phyloP scores from a whole-genome alignment of 2,329 filamentous ascomycete species.

The Pestalotiopsis sp. region DNA sequence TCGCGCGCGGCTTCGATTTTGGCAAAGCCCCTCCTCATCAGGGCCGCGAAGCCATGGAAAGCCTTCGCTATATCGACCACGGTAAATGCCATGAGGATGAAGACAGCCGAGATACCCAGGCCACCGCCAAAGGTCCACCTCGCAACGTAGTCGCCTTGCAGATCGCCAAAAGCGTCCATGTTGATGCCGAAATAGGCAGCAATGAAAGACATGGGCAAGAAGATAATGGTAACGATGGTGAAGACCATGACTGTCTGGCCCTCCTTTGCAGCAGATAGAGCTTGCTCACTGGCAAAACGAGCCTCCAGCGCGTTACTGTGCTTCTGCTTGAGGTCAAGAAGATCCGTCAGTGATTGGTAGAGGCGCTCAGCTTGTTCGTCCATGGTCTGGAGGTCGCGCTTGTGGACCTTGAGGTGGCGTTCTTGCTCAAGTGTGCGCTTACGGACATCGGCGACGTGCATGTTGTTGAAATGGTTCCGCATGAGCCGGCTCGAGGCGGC shows the following conservation, averaged over 20 bases:
- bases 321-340: slow-evolving; percentile 71
- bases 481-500: slow-evolving; percentile 23
- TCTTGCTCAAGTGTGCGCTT: slow-evolving; percentile 60
- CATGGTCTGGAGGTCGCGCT: slow-evolving; percentile 66
- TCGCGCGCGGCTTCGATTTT: not conserved
- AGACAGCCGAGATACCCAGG: slow-evolving; percentile 40
- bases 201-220: slow-evolving; percentile 47
- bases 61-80: slow-evolving; percentile 36
- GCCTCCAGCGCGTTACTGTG: slow-evolving; percentile 71
- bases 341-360: slow-evolving; percentile 61
- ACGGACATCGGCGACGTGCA: slow-evolving; percentile 48
- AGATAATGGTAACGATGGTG: slow-evolving; percentile 49
- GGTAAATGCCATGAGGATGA: slow-evolving; percentile 41
- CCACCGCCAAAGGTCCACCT: slow-evolving; percentile 55
- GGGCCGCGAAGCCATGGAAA: not conserved
- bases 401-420: slow-evolving; percentile 58
- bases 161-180: slow-evolving; percentile 46
- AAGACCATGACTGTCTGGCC: slow-evolving; percentile 45
- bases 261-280: slow-evolving; percentile 58
- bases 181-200: slow-evolving; percentile 43
- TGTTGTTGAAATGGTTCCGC: slow-evolving; percentile 21
- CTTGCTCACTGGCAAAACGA: slow-evolving; percentile 63
- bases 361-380: slow-evolving; percentile 63
- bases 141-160: slow-evolving; percentile 52
- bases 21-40: not conserved